Conservation (phyloP, 192 early-diverging fungal genomes). For the Backusella westeae region DNA sequence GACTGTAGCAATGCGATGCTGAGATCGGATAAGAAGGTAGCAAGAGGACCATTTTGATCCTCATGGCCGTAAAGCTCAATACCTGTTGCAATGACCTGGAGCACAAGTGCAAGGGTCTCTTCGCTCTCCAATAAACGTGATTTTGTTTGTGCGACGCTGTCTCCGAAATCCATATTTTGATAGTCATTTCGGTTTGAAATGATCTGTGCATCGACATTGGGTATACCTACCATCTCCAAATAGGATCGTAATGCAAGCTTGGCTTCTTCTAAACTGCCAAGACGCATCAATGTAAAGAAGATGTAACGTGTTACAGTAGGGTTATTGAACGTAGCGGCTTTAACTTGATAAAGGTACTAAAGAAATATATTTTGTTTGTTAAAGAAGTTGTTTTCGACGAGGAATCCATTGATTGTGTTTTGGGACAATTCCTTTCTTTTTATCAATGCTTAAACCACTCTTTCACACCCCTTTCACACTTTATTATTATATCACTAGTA, state of each 20-base stretch:
- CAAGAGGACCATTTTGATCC: background rate
- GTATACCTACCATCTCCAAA: constrained; percentile 45
- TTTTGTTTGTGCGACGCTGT: background rate
- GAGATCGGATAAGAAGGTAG: background rate
- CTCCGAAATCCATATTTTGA: background rate
- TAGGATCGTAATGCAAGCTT: constrained; percentile 62
- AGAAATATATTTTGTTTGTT: background rate
- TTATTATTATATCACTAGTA: background rate
- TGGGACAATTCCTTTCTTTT: too few species aligned
- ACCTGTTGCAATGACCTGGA: background rate
- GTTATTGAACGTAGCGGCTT: constrained; percentile 63
- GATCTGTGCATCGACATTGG: constrained; percentile 4
- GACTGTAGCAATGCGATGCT: background rate
- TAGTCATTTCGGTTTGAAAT: background rate
- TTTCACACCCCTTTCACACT: background rate
- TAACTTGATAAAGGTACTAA: background rate
- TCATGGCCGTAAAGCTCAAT: background rate
- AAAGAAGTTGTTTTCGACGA: background rate
- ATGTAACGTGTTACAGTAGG: constrained; percentile 62
- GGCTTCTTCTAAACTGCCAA: constrained; percentile 72
- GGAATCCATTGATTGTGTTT: background rate
- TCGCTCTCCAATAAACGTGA: background rate
- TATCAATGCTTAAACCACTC: background rate
- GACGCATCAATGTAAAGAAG: constrained; percentile 47
- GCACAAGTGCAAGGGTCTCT: background rate